Base-by-base conservation (phyloP, 169 alveolate genomes). In the Babesia caballi region DNA sequence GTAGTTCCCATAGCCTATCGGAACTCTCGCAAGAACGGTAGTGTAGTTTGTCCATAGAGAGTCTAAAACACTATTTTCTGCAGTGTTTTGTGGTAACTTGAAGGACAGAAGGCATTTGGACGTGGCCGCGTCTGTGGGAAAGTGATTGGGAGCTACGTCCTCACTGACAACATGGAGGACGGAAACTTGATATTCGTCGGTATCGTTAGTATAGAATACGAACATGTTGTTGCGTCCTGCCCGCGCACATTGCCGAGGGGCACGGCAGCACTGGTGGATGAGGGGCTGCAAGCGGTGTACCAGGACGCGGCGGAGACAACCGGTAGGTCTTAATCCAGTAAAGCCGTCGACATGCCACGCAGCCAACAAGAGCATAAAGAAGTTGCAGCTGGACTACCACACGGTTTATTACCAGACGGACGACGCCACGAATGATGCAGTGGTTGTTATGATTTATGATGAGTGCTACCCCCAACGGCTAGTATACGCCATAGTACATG, bases 391-490 rank as follows among this genome's bases (percentile, higher is more conserved):
- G 17, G 47, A 63, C 7, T 27, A 47, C n/a, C 19, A 23, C 49
- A 63, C 61, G 4, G 33, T 63, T 4, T 63, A 63, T 61, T 63
- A 63, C 60, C 33, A 42, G 25, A 25, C 68, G 38, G 82, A 78
- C 4, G 76, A 66, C 14, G 28, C 15, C 2, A 14, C 14, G 0
- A 50, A 25, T n/a, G 33, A 17, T 0, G 86, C 73, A 17, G 59
- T 61, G 11, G 42, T 56, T 17, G 66, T 60, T 6, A 67, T 78
- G 51, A 42, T 73, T 15, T 11, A 33, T 40, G 76, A 65, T 4
- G 69, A 66, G n/a, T 25, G 25, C 21, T 78, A 78, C 54, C 82
- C 86, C 1, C 50, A 51, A 32, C 21, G 86, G 36, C 57, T 78
- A 2, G 86, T 56, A 4, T 44, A 57, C 38, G 40, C 44, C 60